Conservation (phyloP, 2,329 filamentous ascomycete species). For the Geosmithia flava region DNA sequence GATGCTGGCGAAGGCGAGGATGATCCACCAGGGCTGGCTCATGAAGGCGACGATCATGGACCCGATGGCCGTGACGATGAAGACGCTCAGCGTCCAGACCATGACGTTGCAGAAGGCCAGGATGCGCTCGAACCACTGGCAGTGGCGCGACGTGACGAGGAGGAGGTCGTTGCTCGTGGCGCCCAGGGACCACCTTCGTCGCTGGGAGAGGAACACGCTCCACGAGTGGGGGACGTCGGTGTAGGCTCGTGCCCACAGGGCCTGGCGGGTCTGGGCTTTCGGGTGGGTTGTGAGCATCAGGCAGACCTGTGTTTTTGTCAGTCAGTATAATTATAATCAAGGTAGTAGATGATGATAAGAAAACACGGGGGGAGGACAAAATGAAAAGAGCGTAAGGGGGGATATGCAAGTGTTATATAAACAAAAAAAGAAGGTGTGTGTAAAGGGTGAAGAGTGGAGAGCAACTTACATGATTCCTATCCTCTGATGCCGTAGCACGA, state of each 20-base stretch:
- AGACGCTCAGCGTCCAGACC: conserved; percentile 11
- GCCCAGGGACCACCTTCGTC: conserved; percentile 13
- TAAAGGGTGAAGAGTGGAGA: not conserved
- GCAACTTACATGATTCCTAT: conserved; percentile 8
- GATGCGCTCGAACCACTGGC: conserved; percentile 12
- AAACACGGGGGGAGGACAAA: too few species aligned
- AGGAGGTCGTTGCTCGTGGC: conserved; percentile 12
- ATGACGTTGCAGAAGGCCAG: conserved; percentile 10
- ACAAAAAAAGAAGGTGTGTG: not conserved
- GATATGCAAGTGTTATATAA: too few species aligned
- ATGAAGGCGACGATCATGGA: conserved; percentile 15
- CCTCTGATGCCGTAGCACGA: conserved; percentile 11
- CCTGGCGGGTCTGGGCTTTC: conserved; percentile 22
- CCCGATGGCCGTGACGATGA: conserved; percentile 12
- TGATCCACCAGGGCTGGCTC: conserved; percentile 11
- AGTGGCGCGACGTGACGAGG: conserved; percentile 7
- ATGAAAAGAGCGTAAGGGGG: too few species aligned
- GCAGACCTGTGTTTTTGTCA: conserved; percentile 7
- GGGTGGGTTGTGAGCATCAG: conserved; percentile 15
- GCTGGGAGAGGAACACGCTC: conserved; percentile 23
- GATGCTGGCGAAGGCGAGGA: conserved; percentile 11
- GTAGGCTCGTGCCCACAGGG: conserved; percentile 23
- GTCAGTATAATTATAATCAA: too few species aligned
- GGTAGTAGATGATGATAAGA: too few species aligned
- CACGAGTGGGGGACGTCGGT: conserved; percentile 24